Base-by-base conservation (phyloP, 1,284 basidiomycete species). In the Ceraceosorus guamensis region DNA sequence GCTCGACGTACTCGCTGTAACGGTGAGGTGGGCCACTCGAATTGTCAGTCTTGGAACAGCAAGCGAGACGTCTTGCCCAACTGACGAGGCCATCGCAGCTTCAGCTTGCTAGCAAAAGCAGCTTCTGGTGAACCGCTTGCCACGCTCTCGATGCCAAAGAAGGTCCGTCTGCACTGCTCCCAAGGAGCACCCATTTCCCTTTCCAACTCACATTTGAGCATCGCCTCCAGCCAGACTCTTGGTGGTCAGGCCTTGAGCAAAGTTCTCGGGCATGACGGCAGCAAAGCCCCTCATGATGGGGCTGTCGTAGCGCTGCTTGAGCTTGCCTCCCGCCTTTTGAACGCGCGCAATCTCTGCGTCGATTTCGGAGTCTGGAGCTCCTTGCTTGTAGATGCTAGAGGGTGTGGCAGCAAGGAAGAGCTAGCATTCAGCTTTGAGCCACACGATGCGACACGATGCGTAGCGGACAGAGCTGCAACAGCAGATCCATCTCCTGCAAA, bases 231-330 rank as follows among this genome's bases (percentile, higher is more conserved):
- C 56, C 16, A 52, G 49, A n/a, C 54, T 62, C n/a, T 56, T 53
- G 7, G 55, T 56, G 2, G 53, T 59, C 43, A 69, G 53, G 35
- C 60, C 59, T 46, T 63, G 46, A 1, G 65, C 65, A 47, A 62
- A 51, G 45, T 55, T 53, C 5, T 64, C 57, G 8, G 67, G 67
- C 30, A 71, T 55, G 13, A 53, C 60, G 6, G 70, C 70, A 3
- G 66, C 62, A 45, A 72, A 70, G 6, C 68, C 70, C 49, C 58
- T 61, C 66, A 72, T 70, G 60, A 72, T 67, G 50, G 50, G 53
- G 48, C 60, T 63, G 43, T 72, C 67, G 50, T 63, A 72, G 30
- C 58, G 59, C 65, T 70, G 70, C 57, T 61, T 68, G 52, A 72
- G 59, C 14, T 57, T 67, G 34, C 70, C 70, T 14, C 70, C 70